Evolutionary conservation across 768 basidiomycete species (phyloP), one percentile per base, ranked within the genome.

Genomic region (Hysterangium stoloniferum): DNA sequence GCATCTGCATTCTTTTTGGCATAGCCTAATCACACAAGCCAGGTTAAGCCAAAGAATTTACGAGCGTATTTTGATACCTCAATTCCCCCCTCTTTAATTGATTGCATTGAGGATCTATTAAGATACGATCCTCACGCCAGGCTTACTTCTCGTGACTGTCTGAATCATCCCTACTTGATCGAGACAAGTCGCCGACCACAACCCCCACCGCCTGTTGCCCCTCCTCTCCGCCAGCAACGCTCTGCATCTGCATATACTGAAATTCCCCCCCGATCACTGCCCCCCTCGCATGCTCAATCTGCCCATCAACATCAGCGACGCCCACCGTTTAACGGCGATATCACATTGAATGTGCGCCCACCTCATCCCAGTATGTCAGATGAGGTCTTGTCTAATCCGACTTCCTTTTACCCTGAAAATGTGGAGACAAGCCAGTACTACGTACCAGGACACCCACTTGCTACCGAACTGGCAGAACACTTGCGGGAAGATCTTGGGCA

Each of bases 31-130:
- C 9, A 42, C 22, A 37, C 49, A 57, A 52, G 19, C 41, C 61
- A 90, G 88, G 72, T 73, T 40, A 71, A 68, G 38, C 88, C 88
- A 17, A 78, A 69, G 62, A 76, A 86, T 57, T 70, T 88, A 36
- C 74, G 80, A 45, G 70, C 79, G 2, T 76, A 88, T 12, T 98
- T 97, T 61, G 85, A 88, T 52, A 78, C 76, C 50, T 77, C 69
- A 9, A 80, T 93, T 19, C 92, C 94, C 4, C 67, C 75, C 46
- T 87, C 80, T 29, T 74, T 99, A 45, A 73, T 99, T 61, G 84
- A 96, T 61, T 94, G 91, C 67, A 96, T 99, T 62, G 75, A 81
- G 42, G 90, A 95, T 62, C 74, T 97, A 13, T 78, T 99, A 54
- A 86, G 82, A 60, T 98, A 96, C 68, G 90, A 98, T 59, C 94